Conservation (phyloP, 176 grass and related monocot genomes). For the Musa beccarii region DNA sequence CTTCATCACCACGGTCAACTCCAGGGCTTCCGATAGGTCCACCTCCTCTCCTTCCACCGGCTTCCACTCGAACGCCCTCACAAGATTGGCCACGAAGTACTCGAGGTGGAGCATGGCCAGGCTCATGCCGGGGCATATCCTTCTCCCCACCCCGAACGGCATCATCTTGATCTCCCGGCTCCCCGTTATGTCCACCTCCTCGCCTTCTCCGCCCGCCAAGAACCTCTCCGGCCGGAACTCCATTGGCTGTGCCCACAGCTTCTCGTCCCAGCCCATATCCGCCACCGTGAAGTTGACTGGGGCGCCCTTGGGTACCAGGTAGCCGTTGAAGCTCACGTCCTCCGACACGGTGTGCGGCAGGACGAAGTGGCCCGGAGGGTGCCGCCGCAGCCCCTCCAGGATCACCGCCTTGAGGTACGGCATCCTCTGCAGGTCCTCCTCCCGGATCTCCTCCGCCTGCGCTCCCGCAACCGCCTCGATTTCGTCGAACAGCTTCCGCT, state of each 20-base stretch:
- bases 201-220: slow-evolving; percentile 6
- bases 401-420: not conserved
- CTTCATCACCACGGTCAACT: slow-evolving; percentile 4
- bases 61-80: slow-evolving; percentile 12
- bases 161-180: slow-evolving; percentile 14
- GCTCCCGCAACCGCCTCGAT: not conserved
- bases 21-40: not conserved
- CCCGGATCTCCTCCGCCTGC: not conserved
- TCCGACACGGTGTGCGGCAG: not conserved
- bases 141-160: slow-evolving; percentile 5
- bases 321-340: not conserved
- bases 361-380: not conserved
- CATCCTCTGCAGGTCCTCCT: not conserved
- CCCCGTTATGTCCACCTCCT: slow-evolving; percentile 12
- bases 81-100: slow-evolving; percentile 6
- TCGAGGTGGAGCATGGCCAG: slow-evolving; percentile 1
- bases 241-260: not conserved
- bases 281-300: not conserved
- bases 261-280: not conserved
- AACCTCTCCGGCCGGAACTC: slow-evolving; percentile 14
- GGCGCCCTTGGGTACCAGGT: not conserved
- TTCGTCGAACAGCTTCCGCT: not conserved
- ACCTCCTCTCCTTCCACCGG: not conserved
- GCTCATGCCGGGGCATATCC: slow-evolving; percentile 5
- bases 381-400: not conserved